Conservation (phyloP, 1,139 yeast species). For the Candida anutae region DNA sequence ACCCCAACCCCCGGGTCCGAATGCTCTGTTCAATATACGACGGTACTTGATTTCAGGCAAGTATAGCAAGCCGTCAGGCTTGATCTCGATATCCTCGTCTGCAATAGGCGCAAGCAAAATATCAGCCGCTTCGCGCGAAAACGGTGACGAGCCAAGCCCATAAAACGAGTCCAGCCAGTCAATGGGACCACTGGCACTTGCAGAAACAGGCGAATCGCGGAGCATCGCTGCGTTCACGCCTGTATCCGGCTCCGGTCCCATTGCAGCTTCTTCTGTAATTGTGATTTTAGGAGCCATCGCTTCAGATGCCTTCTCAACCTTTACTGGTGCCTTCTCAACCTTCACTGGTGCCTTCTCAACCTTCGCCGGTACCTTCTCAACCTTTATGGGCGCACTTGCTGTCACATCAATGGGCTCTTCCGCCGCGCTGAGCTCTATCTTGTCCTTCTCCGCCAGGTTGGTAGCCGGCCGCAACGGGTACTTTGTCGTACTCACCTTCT, state of each 20-base stretch:
- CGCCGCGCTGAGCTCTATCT: too few relatives aligned
- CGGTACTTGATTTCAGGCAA: conserved; percentile 94
- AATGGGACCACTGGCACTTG: conserved; percentile 11
- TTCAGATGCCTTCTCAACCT: background rate
- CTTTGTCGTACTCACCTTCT: too few relatives aligned
- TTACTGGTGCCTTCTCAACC: too few relatives aligned
- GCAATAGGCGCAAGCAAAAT: conserved; percentile 53
- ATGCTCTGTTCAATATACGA: conserved; percentile 76
- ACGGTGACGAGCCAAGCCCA: conserved; percentile 77
- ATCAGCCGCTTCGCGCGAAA: conserved; percentile 51
- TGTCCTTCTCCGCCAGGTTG: too few relatives aligned
- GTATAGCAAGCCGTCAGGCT: conserved; percentile 89
- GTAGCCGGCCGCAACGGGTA: too few relatives aligned
- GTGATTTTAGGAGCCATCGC: background rate
- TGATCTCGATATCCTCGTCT: conserved; percentile 76
- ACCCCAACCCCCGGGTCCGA: conserved; percentile 99
- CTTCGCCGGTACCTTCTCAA: too few relatives aligned
- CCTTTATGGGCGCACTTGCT: too few relatives aligned
- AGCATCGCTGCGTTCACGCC: background rate
- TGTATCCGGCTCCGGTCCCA: background rate
- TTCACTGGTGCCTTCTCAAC: too few relatives aligned
- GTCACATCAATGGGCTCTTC: too few relatives aligned
- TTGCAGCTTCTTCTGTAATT: background rate
- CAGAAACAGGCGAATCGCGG: conserved; percentile 3
- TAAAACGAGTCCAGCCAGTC: conserved; percentile 74